phyloP scores from a whole-genome alignment of 2,329 filamentous ascomycete species.

The Eurotiales sp. region DNA sequence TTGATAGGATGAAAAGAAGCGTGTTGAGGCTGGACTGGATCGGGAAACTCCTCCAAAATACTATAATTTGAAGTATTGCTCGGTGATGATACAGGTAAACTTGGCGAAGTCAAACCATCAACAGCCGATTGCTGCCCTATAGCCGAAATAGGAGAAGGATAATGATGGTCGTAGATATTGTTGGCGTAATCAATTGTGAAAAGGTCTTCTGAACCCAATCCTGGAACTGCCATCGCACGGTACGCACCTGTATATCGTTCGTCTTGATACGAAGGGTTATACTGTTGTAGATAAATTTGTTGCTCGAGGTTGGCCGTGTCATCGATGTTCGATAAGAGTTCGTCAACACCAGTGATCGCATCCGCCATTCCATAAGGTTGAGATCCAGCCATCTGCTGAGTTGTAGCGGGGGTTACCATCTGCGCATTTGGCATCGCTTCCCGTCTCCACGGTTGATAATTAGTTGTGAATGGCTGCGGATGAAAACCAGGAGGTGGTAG shows the following conservation, averaged over 20 bases:
- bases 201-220: not conserved
- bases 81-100: too few species aligned
- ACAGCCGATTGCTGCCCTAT: not conserved
- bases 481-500: constrained; percentile 12
- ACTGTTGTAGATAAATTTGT: not conserved
- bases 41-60: too few species aligned
- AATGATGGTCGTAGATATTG: not conserved
- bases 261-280: not conserved
- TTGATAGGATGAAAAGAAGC: too few species aligned
- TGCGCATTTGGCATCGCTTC: not conserved
- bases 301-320: not conserved
- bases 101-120: too few species aligned
- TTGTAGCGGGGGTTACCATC: not conserved
- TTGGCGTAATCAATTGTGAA: not conserved
- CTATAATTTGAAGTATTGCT: too few species aligned
- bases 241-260: not conserved
- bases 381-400: not conserved
- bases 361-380: not conserved
- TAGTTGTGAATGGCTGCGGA: not conserved
- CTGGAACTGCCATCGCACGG: not conserved
- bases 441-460: not conserved
- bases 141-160: not conserved
- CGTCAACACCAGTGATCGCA: too few species aligned
- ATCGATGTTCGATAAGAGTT: too few species aligned
- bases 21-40: too few species aligned